Evolutionary conservation across 2,329 filamentous ascomycete species (phyloP), one percentile per base, ranked within the genome.

Genomic region (Colletotrichum trifolii): DNA sequence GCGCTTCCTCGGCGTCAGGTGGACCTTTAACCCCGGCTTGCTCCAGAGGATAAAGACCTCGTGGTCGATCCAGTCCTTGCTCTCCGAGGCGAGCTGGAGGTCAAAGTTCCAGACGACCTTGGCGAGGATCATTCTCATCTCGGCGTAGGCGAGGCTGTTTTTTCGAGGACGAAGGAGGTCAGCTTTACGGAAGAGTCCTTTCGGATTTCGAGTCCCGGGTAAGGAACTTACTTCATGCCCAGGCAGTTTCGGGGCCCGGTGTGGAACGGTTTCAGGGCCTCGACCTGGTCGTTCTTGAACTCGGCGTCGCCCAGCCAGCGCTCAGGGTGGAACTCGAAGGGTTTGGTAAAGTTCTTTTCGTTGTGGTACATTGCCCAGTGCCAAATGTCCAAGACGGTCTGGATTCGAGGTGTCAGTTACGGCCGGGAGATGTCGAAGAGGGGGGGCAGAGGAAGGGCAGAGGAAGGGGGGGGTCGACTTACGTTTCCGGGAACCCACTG

Each of bases 291-390:
- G 45, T 43, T 39, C 8, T 35, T 25, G 60, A 66, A 66, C 38
- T 40, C 43, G 35, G 60, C 43, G 39, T 64, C 64, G 48, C 54
- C 64, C 47, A 66, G 46, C 64, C 64, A 66, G 9, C 64, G 60
- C 84, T 86, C 25, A 90, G 88, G 85, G 6, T 73, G 75, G 69
- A 80, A 87, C 0, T 69, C 71, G 25, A 79, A 73, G 0, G 84
- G 79, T 1, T 82, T 74, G 9, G 73, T 74, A 70, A 84, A 87
- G 68, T 83, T 75, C 9, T 73, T 69, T 2, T 77, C 73, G 54
- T 78, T 79, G 64, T 79, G 79, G 67, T 81, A 81, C n/a, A 80
- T 73, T 2, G 81, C 74, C 70, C 75, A 83, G 40, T 85, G 82
- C 47, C 78, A 76, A 1, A 84, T 73, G 0, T 76, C 74, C 0